Base-by-base conservation (phyloP, 108 stramenopile genomes). In the Hondaea fermentalgiana region DNA sequence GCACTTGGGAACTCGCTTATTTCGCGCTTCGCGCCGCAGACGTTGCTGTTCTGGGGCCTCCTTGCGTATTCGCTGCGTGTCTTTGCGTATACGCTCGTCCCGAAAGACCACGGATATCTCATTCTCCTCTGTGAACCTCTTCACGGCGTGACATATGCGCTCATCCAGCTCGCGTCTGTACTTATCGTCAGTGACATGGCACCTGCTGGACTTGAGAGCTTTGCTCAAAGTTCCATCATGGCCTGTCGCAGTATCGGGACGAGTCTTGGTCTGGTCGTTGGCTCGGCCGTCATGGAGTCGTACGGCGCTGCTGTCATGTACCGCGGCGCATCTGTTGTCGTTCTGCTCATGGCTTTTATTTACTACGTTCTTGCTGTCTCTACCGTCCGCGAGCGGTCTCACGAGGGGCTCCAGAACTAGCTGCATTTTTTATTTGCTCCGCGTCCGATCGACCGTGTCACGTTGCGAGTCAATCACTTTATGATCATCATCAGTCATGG, bases 81-180 rank as follows among this genome's bases (percentile, higher is more conserved):
- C 28, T 49, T 71, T 25, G 88, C 28, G n/a, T 89, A 89, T 25
- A 89, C 88, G 23, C 12, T 89, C n/a, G 17, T 89, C 71, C 60
- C 72, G 3, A 8, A 5, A 5, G 88, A 89, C 5, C 6, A 23
- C 19, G 71, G 88, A 6, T 10, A 6, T 12, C 51, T 83, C 49
- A 25, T 89, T 17, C 55, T 89, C 21, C 21, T 72, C 3, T 53
- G 47, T 5, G 88, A 89, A 25, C 88, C 88, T 0, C 55, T 89
- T 12, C 88, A 89, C 28, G 88, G 88, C 55, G 88, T 89, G 8
- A 89, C 88, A 17, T 89, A 23, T 71, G 71, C 72, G 14, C 19
- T 28, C 35, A 71, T 35, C 6, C 57, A 72, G 25, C 25, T 58
- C 12, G 72, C 88, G 19, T 71, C 88, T 5, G 88, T 89, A 21